A percentile compares a stretch with the other conserved stretches of the same genome.
These are phyloP conservation scores for Petunia hybrid DNA, from an alignment of 305 asterid species.

Conservation along the genomic window DNA sequence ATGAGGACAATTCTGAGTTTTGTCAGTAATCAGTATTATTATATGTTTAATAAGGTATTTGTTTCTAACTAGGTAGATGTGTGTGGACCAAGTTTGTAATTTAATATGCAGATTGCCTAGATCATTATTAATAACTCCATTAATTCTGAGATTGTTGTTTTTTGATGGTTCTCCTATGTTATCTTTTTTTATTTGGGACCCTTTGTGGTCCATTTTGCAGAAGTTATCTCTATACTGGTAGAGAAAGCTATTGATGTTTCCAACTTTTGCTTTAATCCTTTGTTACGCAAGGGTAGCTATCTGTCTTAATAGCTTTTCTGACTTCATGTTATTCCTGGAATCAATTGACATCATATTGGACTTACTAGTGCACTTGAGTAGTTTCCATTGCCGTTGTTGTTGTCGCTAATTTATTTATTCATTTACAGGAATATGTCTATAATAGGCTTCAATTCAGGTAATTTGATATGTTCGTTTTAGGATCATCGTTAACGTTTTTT, in stretches of 20 bases:
- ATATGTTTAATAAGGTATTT: not conserved
- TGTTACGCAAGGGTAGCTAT: not conserved
- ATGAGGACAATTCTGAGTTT: not conserved
- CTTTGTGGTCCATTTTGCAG: slow-evolving; percentile 20
- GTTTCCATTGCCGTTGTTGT: not conserved
- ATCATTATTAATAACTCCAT: not conserved
- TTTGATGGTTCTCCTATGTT: not conserved
- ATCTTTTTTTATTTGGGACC: not conserved
- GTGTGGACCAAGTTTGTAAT: slow-evolving; percentile 13
- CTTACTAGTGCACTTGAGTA: slow-evolving; percentile 4
- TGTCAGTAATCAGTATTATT: not conserved
- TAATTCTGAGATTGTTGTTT: not conserved
- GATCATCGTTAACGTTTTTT: not conserved
- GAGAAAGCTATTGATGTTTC: slow-evolving; percentile 7
- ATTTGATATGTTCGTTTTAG: slow-evolving; percentile 18
- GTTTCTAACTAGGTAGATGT: not conserved
- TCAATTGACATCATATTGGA: slow-evolving; percentile 13
- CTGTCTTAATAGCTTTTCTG: not conserved
- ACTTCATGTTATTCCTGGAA: slow-evolving; percentile 18
- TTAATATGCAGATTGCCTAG: not conserved
- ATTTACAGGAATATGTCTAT: slow-evolving; percentile 78
- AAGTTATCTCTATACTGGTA: slow-evolving; percentile 12
- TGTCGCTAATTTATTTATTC: not conserved
- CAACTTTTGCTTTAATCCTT: slow-evolving; percentile 20
- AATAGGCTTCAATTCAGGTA: slow-evolving; percentile 85